Evolutionary conservation across 331 rosid species (phyloP), one percentile per base, ranked within the genome.

Genomic region (Pyrus hybrid): DNA sequence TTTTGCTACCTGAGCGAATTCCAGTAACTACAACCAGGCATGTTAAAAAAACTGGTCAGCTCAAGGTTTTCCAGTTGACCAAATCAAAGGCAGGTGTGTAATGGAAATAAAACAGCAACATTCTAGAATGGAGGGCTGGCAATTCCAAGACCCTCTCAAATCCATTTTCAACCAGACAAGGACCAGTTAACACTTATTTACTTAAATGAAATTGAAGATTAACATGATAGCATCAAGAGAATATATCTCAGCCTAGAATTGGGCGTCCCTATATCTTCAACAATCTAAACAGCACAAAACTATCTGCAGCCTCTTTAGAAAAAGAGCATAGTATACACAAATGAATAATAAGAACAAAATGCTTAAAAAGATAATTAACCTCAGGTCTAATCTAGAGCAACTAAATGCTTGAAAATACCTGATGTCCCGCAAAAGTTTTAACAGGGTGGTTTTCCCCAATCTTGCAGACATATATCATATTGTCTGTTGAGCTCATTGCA

Each of bases 391-490:
- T 45, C 61, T 7, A 45, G 26, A 74, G 29, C 17, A 62, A 60
- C 32, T 51, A 68, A 80, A 77, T 75, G 47, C 71, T 79, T n/a
- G 43, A 29, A 71, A 83, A 63, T 74, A 94, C 99, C 97, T 92
- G 87, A 83, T 94, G 99, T 22, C 99, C 99, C 8, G 85, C 82
- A 85, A 94, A 94, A 80, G 89, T 77, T 83, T 90, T 93, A 80
- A 87, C 67, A 37, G 99, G 99, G 64, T 77, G 87, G 77, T 63
- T 84, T 76, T 94, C 99, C 58, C 99, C 99, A 84, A 94, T 84
- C 87, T 92, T 94, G 93, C 96, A 90, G 16, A 94, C 97, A 84
- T 88, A 81, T 78, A 94, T 94, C 97, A 89, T 94, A 75, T 80
- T 71, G 79, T 94, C 99, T 8, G 96, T 86, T 61, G 99, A 94